Evolutionary conservation across 2,329 filamentous ascomycete species (phyloP).

Genomic region (Ilyonectria robusta): DNA sequence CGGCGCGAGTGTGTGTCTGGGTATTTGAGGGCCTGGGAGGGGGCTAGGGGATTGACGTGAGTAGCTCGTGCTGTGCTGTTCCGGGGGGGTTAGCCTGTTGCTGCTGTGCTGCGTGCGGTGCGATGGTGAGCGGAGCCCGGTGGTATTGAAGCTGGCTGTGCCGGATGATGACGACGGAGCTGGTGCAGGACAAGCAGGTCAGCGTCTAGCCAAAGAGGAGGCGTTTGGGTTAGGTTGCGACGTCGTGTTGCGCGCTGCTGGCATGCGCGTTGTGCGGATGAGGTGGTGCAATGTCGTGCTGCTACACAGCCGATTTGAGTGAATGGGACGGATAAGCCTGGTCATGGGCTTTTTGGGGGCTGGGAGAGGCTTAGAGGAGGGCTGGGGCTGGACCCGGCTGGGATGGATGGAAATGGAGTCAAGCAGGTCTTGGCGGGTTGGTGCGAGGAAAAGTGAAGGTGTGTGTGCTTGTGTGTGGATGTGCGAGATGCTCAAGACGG

Average conservation of each 20-base stretch:
- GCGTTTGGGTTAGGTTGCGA: slow-evolving; percentile 29
- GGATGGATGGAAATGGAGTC: slow-evolving; percentile 19
- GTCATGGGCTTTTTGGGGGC: slow-evolving; percentile 17
- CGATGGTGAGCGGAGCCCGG: slow-evolving; percentile 26
- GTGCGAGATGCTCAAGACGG: slow-evolving; percentile 23
- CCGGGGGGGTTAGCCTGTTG: slow-evolving; percentile 27
- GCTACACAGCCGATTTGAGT: slow-evolving; percentile 21
- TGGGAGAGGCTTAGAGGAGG: slow-evolving; percentile 23
- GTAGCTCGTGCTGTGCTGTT: slow-evolving; percentile 25
- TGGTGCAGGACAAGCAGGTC: slow-evolving; percentile 28
- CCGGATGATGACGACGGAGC: slow-evolving; percentile 24
- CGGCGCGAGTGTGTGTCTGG: slow-evolving; percentile 42
- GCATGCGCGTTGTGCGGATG: slow-evolving; percentile 28
- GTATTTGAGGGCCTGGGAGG: slow-evolving; percentile 42
- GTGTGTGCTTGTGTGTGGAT: slow-evolving; percentile 17
- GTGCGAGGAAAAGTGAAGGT: slow-evolving; percentile 16
- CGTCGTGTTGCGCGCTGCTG: slow-evolving; percentile 23
- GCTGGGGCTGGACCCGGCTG: slow-evolving; percentile 24
- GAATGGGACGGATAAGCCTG: slow-evolving; percentile 22
- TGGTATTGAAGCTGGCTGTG: slow-evolving; percentile 26
- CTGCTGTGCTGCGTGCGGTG: slow-evolving; percentile 26
- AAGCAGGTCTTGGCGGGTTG: slow-evolving; percentile 9
- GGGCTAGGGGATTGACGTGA: slow-evolving; percentile 34
- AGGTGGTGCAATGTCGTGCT: slow-evolving; percentile 32
- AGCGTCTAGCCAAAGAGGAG: slow-evolving; percentile 27